phyloP scores from a whole-genome alignment of 768 basidiomycete species.

The Hypholoma fasciculare region DNA sequence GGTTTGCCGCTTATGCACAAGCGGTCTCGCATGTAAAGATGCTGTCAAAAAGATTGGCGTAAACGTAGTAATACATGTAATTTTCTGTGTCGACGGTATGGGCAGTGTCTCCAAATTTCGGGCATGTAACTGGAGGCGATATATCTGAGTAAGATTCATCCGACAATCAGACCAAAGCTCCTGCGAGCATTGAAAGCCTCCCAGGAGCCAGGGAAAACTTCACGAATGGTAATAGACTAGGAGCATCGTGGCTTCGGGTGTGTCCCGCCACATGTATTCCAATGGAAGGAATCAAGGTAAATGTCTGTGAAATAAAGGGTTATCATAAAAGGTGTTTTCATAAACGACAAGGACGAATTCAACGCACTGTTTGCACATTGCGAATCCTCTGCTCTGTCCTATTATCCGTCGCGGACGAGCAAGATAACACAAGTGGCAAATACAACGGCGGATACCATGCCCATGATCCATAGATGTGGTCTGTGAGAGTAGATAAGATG shows the following conservation, averaged over 20 bases:
- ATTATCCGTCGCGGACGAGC: slow-evolving; percentile 34
- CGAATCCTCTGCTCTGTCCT: neutral
- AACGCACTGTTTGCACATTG: too few species aligned
- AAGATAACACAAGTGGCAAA: slow-evolving; percentile 54
- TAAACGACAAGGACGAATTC: too few species aligned
- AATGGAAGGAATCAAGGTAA: neutral
- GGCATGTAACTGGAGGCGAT: neutral
- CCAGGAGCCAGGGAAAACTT: neutral
- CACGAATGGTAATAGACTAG: neutral
- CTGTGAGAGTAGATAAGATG: slow-evolving; percentile 27
- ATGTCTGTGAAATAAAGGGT: neutral
- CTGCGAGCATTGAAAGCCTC: neutral
- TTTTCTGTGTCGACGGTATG: too few species aligned
- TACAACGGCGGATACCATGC: slow-evolving; percentile 45
- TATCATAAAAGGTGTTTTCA: too few species aligned
- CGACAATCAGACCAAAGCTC: slow-evolving; percentile 2
- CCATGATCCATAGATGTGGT: slow-evolving; percentile 53
- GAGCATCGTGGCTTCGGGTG: neutral
- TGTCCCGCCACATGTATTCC: neutral
- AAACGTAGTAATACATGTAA: too few species aligned
- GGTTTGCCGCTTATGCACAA: neutral
- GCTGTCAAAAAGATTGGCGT: neutral
- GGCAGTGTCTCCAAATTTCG: neutral
- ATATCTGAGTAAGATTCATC: neutral
- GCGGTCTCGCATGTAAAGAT: neutral